Evolutionary conservation across 768 basidiomycete genomes (phyloP), one percentile per base, ranked within the genome.

Genomic region (Cystoderma amianthinum): DNA sequence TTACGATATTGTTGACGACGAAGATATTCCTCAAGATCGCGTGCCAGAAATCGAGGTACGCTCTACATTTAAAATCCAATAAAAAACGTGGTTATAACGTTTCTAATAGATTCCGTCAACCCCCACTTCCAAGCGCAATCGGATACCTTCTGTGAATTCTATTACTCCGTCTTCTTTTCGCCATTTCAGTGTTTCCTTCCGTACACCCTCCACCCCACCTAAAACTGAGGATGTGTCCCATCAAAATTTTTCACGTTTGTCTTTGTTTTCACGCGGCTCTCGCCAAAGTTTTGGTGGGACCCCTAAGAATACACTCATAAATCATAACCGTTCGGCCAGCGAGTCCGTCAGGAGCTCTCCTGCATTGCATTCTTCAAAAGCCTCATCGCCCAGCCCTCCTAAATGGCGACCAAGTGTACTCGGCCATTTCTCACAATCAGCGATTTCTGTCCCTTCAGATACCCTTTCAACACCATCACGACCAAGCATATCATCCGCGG

Each of bases 401-500:
- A 73, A 63, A 58, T 80, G 76, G 75, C 69, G 79, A n/a, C 80
- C 83, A 9, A 78, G 71, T 46, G 73, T 85, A 17, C 58, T 83
- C 17, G 78, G 76, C 4, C 76, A 84, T 48, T 85, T 85, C 52
- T 63, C 72, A 20, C 68, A 74, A 41, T 50, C 68, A 39, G 69
- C 76, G 38, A 54, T 60, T 38, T 53, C 67, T 37, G 57, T 62
- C 33, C 64, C 69, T 21, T 67, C 70, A 13, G 74, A 69, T 35
- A 58, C 60, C 12, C 45, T 50, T 6, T 63, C 58, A 37, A 63
- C 70, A 25, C 67, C 61, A 25, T 71, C 78, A 13, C 71, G 78
- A 22, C 78, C 72, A 13, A 81, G 78, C 50, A 23, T 42, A 5
- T 42, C 41, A 15, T 42, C 41, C 9, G 41, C 32, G 7, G 41